Evolutionary conservation across 805 yeast species (phyloP).

Genomic region (Maudiozyma bulderi): DNA sequence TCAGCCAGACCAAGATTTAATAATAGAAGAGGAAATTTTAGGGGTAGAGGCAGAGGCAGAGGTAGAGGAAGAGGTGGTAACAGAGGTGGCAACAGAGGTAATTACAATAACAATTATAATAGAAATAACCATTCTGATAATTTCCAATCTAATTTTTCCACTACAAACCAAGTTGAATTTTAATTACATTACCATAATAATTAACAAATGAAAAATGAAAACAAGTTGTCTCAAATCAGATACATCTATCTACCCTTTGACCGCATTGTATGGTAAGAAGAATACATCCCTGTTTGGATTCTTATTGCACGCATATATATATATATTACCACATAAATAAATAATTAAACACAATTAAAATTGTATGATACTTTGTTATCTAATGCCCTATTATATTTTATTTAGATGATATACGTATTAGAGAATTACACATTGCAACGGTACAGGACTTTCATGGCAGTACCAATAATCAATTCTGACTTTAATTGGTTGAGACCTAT

Average conservation of each 20-base stretch:
- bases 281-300: not conserved
- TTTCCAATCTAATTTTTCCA: not conserved
- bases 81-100: slow-evolving; percentile 8
- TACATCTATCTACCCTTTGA: too few relatives aligned
- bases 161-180: slow-evolving; percentile 6
- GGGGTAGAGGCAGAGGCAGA: slow-evolving; percentile 10
- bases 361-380: too few relatives aligned
- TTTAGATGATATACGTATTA: too few relatives aligned
- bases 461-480: slow-evolving; percentile 10
- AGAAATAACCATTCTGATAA: not conserved
- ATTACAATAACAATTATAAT: slow-evolving; percentile 4
- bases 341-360: not conserved
- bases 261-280: not conserved
- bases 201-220: not conserved
- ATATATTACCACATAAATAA: not conserved
- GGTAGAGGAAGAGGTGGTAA: slow-evolving; percentile 10
- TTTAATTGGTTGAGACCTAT: slow-evolving; percentile 11
- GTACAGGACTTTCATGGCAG: slow-evolving; percentile 3
- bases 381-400: too few relatives aligned
- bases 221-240: too few relatives aligned
- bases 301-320: not conserved
- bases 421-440: too few relatives aligned
- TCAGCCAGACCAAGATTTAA: slow-evolving; percentile 37
- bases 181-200: slow-evolving; percentile 1
- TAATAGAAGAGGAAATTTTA: slow-evolving; percentile 21